Evolutionary conservation across 345 rosid species (phyloP), one percentile per base, ranked within the genome.

Genomic region (Linum tenue): DNA sequence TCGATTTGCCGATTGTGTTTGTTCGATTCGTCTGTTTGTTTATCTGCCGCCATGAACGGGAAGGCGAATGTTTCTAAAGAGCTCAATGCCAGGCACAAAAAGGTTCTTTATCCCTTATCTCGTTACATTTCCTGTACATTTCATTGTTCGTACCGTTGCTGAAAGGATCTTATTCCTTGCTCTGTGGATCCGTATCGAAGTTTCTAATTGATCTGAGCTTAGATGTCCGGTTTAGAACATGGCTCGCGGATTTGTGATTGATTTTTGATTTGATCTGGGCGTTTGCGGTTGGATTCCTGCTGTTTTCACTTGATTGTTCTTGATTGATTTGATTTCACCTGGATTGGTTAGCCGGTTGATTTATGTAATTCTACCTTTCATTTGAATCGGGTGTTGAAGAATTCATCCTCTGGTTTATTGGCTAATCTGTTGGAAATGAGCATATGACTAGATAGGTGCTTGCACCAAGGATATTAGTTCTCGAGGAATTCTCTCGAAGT

Each of bases 31-130:
- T 22, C 31, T 73, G 64, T 58, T 48, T 53, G 56, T 68, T 64
- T 16, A 16, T 58, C 67, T 35, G 65, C 48, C 81, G 73, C 73
- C 83, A 94, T 94, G 99, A 94, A 94, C 83, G 90, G 84, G 92
- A 94, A 94, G 90, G 99, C 99, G 57, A 85, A 76, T 88, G 99
- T 94, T 65, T 82, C 99, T 53, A 94, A 94, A 75, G 97, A 94
- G 88, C 99, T 94, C 70, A 94, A 94, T 81, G 97, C 96, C 8
- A 86, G 70, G 69, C 99, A 94, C 75, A 77, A 90, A 74, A 92
- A 90, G 94, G 98, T 89, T 43, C 51, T 43, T 22, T 1, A 22
- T 22, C 31, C 31, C 31, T 22, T 22, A 22, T 22, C 31, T 22
- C 10, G 1, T 69, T 17, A 55, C 14, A 2, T 22, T 61, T 62